A percentile compares a stretch with the other conserved stretches of the same genome.
Conservation (phyloP, 768 basidiomycete species). For the Pulveroboletus frians region DNA sequence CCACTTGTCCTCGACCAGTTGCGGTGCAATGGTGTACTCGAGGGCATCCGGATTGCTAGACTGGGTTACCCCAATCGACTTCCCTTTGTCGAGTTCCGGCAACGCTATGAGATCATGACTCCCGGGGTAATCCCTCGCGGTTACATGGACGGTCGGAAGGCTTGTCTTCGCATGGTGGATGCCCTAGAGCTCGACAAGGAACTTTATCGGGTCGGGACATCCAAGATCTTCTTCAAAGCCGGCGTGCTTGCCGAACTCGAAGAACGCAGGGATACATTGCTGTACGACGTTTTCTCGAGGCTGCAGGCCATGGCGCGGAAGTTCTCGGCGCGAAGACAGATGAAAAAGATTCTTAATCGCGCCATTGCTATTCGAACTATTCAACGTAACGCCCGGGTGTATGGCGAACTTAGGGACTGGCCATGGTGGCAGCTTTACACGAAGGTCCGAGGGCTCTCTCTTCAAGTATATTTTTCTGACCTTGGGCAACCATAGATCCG, state of each 20-base stretch:
- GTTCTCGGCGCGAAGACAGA: slow-evolving; percentile 83
- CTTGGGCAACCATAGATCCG: slow-evolving; percentile 55
- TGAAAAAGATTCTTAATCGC: slow-evolving; percentile 92
- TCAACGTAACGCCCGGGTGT: slow-evolving; percentile 89
- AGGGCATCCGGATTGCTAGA: slow-evolving; percentile 96
- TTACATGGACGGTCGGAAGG: slow-evolving; percentile 97
- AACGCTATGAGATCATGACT: slow-evolving; percentile 93
- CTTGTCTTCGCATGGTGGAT: slow-evolving; percentile 86
- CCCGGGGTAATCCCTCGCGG: slow-evolving; percentile 90
- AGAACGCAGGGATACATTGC: slow-evolving; percentile 80
- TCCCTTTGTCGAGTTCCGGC: slow-evolving; percentile 95
- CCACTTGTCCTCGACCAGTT: slow-evolving; percentile 95
- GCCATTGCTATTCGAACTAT: slow-evolving; percentile 88
- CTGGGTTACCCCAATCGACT: slow-evolving; percentile 96
- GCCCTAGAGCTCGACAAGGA: slow-evolving; percentile 82
- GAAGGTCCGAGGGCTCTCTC: slow-evolving; percentile 47
- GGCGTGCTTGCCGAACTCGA: slow-evolving; percentile 95
- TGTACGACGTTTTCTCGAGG: slow-evolving; percentile 85
- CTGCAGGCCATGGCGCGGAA: slow-evolving; percentile 83
- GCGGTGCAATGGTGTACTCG: slow-evolving; percentile 97
- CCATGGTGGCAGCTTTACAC: slow-evolving; percentile 99
- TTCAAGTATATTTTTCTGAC: slow-evolving; percentile 1
- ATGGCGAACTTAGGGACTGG: slow-evolving; percentile 89
- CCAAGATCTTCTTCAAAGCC: slow-evolving; percentile 99
- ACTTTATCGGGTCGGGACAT: slow-evolving; percentile 87